phyloP scores from a whole-genome alignment of 108 stramenopile genomes.

The Thalassiosira profunda region DNA sequence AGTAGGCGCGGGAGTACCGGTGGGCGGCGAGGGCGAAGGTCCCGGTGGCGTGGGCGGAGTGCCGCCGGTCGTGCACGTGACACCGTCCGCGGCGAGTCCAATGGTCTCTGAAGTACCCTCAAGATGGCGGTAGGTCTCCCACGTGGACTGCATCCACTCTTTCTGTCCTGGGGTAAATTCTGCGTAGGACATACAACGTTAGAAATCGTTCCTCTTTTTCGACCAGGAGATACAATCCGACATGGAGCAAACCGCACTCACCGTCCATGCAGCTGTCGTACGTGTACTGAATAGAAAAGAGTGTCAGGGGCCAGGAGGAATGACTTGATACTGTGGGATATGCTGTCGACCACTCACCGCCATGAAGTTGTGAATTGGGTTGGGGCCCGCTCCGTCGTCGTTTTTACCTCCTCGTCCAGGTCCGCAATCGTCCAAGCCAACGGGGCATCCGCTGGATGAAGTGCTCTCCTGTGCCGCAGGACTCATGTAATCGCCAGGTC shows the following conservation, averaged over 20 bases:
- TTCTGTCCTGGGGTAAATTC: slow-evolving; percentile 9
- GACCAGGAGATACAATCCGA: background rate
- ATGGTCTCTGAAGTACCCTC: no score
- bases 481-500: slow-evolving; percentile 18
- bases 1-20: no score
- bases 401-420: no score
- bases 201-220: background rate
- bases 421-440: slow-evolving; percentile 1
- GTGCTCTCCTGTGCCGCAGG: background rate
- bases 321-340: no score
- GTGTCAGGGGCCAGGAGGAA: no score
- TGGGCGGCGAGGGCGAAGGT: no score
- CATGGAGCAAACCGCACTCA: background rate
- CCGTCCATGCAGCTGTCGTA: slow-evolving; percentile 1
- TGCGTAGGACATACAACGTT: background rate
- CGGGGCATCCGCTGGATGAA: background rate
- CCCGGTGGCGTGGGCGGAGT: no score
- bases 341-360: no score
- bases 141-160: background rate
- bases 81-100: no score
- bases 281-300: slow-evolving; percentile 10
- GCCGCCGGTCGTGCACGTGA: no score
- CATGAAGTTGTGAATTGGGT: slow-evolving; percentile 36
- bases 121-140: slow-evolving; percentile 5
- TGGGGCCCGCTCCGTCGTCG: background rate